These are phyloP conservation scores for Epithele typhae DNA, from an alignment of 768 basidiomycete species.

Conservation along the genomic window DNA sequence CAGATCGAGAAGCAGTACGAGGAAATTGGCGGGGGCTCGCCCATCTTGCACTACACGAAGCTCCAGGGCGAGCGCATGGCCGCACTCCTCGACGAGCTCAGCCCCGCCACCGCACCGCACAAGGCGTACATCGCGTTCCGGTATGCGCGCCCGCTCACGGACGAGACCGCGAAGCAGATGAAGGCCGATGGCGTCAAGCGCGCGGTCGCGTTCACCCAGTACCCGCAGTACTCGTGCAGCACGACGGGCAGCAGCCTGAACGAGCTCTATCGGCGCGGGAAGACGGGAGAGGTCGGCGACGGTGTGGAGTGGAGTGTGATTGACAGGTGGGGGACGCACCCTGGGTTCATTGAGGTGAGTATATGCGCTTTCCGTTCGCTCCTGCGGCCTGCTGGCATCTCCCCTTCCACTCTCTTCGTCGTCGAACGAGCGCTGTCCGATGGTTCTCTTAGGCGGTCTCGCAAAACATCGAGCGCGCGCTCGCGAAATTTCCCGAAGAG, in stretches of 20 bases:
- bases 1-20: conserved; percentile 92
- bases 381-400: not conserved
- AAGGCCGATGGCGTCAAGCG: conserved; percentile 85
- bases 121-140: conserved; percentile 96
- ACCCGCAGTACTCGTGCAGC: conserved; percentile 97
- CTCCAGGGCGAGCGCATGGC: conserved; percentile 90
- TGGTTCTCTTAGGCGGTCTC: conserved; percentile 67
- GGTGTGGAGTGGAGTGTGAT: conserved; percentile 92
- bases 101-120: conserved; percentile 90
- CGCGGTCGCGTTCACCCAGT: conserved; percentile 96
- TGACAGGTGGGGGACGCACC: conserved; percentile 96
- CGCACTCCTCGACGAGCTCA: conserved; percentile 87
- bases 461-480: conserved; percentile 78
- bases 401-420: not conserved
- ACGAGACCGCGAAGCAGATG: conserved; percentile 78
- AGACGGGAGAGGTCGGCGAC: conserved; percentile 54
- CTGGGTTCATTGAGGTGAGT: conserved; percentile 88
- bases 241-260: conserved; percentile 98
- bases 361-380: conserved; percentile 7
- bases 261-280: conserved; percentile 73
- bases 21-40: conserved; percentile 95
- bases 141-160: conserved; percentile 86
- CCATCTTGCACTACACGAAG: conserved; percentile 87
- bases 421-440: too few relatives aligned
- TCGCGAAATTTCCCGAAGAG: conserved; percentile 72